Evolutionary conservation across 768 basidiomycete genomes (phyloP).

Genomic region (Leccinum variicolor): DNA sequence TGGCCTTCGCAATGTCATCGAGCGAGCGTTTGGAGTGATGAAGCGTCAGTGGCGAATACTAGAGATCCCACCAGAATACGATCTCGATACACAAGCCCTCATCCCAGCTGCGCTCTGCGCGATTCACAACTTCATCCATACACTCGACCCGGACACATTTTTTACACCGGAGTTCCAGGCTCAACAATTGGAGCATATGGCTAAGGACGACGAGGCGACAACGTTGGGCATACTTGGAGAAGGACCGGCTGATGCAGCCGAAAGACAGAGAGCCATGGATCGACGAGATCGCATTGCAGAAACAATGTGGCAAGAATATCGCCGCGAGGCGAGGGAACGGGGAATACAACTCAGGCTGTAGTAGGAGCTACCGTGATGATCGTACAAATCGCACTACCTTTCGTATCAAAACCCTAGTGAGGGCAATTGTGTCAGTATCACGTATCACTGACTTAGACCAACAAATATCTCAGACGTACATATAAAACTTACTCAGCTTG

Average conservation of each 20-base stretch:
- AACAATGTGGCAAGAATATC: not conserved
- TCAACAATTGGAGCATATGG: not conserved
- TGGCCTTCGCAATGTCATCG: not conserved
- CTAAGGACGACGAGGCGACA: not conserved
- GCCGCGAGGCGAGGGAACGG: not conserved
- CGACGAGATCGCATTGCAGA: not conserved
- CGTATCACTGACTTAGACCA: no score
- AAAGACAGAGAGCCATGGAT: not conserved
- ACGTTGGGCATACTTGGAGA: not conserved
- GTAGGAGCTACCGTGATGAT: no score
- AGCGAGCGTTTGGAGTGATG: not conserved
- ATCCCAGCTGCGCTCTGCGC: not conserved
- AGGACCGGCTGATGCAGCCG: not conserved
- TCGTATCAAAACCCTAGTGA: no score
- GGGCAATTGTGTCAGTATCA: no score
- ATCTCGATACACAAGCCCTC: not conserved
- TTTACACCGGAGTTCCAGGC: not conserved
- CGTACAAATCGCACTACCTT: no score
- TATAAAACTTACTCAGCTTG: no score
- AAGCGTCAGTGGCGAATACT: not conserved
- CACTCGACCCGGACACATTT: not conserved
- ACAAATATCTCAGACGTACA: no score
- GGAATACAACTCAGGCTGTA: not conserved
- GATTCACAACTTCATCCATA: not conserved
- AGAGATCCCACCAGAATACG: not conserved